Evolutionary conservation across 1,139 yeast genomes (phyloP).

Genomic region (Debaryomycetaceae sp.): DNA sequence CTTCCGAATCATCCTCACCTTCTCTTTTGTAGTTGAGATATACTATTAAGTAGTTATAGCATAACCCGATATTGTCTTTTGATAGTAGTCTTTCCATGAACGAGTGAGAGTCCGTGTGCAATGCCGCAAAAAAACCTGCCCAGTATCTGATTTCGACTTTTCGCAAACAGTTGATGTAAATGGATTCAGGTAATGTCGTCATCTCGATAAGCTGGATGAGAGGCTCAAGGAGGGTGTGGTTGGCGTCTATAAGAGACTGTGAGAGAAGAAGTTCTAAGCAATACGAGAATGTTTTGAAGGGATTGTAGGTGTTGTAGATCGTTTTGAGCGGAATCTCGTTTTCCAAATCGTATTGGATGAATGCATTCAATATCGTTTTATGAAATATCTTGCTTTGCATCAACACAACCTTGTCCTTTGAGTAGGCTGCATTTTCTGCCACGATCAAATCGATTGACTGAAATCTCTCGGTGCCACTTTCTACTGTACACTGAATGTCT

Average conservation of each 20-base stretch:
- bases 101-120: slow-evolving; percentile 35
- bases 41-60: slow-evolving; percentile 41
- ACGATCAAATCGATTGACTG: slow-evolving; percentile 29
- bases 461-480: slow-evolving; percentile 2
- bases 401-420: slow-evolving; percentile 16
- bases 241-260: slow-evolving; percentile 24
- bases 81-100: slow-evolving; percentile 38
- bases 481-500: slow-evolving; percentile 3
- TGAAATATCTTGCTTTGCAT: slow-evolving; percentile 26
- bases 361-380: slow-evolving; percentile 34
- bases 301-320: slow-evolving; percentile 22
- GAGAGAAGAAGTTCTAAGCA: slow-evolving; percentile 41
- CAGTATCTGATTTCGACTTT: slow-evolving; percentile 43
- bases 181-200: slow-evolving; percentile 25
- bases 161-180: slow-evolving; percentile 41
- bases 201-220: slow-evolving; percentile 29
- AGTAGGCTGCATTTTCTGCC: slow-evolving; percentile 24
- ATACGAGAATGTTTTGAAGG: slow-evolving; percentile 32
- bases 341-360: slow-evolving; percentile 38
- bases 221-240: slow-evolving; percentile 13
- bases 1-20: slow-evolving; percentile 15
- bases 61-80: slow-evolving; percentile 33
- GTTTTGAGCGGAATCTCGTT: slow-evolving; percentile 15
- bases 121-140: slow-evolving; percentile 32
- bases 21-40: slow-evolving; percentile 41